Base-by-base conservation (phyloP, 495 filamentous ascomycete genomes). In the Aspergillus nanangensis region DNA sequence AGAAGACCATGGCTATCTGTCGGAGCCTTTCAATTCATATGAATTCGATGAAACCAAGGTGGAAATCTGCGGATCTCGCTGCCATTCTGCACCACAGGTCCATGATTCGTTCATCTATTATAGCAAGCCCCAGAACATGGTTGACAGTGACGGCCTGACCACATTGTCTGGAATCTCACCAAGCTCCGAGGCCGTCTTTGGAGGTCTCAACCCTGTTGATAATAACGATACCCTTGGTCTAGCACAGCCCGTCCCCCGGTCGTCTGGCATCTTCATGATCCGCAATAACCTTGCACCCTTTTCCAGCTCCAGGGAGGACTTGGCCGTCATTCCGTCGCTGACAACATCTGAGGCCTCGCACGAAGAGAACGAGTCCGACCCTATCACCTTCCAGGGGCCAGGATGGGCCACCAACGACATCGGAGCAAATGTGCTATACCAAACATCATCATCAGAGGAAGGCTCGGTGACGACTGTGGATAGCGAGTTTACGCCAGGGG, bases 171-270 rank as follows among this genome's bases (percentile, higher is more conserved):
- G 7, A 29, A 29, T 11, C 7, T 29, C 25, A 5, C 25, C 25
- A 3, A 22, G 29, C 14, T 24, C 11, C 5, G 19, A 17, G 11
- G 33, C 3, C 9, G 5, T 19, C 3, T 21, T 47, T 35, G 19
- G 23, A n/a, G 33, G 33, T 29, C 45, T 38, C 19, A 33, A 45
- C 4, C 3, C 29, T 41, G 11, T 15, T 8, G 17, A 43, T 15
- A 33, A 17, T 22, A 40, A 44, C 21, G 7, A 33, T 5, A 31
- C 41, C 11, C 33, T 29, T 32, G 35, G 24, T 14, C 20, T 57
- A 11, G 15, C 39, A 21, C 55, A 54, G 24, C 45, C 55, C 15
- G 32, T 49, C 14, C 48, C 48, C n/a, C 44, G 24, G 24, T 22
- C 15, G 17, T 29, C 45, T n/a, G 43, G 20, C 20, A 11, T 31